Evolutionary conservation across 139 green algal species (phyloP).

Genomic region (Coelastrella sp.): DNA sequence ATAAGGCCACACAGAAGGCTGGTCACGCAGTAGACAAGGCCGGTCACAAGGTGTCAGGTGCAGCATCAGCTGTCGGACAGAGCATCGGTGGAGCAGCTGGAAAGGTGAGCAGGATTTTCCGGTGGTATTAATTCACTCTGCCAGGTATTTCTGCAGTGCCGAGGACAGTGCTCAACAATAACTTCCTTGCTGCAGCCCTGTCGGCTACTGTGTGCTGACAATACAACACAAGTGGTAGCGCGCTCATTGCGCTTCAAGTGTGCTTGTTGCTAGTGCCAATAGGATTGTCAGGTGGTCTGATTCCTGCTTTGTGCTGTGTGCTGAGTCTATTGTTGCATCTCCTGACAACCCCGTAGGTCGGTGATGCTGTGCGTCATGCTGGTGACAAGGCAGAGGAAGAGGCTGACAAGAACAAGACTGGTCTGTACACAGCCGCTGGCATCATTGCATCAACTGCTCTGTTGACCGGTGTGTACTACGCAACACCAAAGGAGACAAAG

Average conservation of each 20-base stretch:
- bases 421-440: constrained; percentile 44
- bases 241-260: too few species aligned
- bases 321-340: not conserved
- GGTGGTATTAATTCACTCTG: too few species aligned
- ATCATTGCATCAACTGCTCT: constrained; percentile 28
- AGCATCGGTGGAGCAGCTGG: not conserved
- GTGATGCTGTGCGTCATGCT: not conserved
- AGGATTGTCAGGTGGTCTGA: not conserved
- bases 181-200: too few species aligned
- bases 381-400: constrained; percentile 24
- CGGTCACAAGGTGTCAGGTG: not conserved
- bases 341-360: too few species aligned
- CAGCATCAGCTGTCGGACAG: constrained; percentile 1
- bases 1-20: constrained; percentile 13
- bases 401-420: constrained; percentile 20
- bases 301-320: too few species aligned
- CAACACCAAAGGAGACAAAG: constrained; percentile 55
- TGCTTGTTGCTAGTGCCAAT: too few species aligned
- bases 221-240: too few species aligned
- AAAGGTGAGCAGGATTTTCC: constrained; percentile 21
- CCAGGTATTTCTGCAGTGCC: too few species aligned
- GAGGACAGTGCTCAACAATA: too few species aligned
- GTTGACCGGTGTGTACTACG: constrained; percentile 48
- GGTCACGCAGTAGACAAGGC: constrained; percentile 1
- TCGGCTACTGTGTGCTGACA: too few species aligned